A percentile compares a stretch with the other conserved stretches of the same genome.
Conservation (phyloP, 2,329 filamentous ascomycete genomes). For the Taxawa tesnikishii region DNA sequence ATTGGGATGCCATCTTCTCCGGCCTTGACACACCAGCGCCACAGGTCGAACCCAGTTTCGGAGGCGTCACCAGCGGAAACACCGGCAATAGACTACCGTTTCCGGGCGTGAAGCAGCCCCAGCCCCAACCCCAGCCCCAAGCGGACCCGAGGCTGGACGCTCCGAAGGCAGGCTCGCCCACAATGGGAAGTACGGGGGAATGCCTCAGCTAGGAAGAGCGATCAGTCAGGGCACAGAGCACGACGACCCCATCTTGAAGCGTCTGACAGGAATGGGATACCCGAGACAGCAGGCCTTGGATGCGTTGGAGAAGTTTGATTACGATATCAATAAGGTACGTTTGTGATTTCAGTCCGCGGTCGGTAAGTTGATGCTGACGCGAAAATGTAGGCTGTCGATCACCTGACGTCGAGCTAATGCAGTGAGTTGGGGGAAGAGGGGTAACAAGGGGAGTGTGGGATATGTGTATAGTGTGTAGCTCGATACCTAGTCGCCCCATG, state of each 20-base stretch:
- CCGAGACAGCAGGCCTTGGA: constrained; percentile 57
- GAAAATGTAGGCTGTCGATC: constrained; percentile 7
- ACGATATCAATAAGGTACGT: constrained; percentile 85
- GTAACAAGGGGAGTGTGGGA: background rate
- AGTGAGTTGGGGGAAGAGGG: background rate
- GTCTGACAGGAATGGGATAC: constrained; percentile 84
- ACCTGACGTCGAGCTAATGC: constrained; percentile 4
- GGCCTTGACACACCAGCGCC: constrained; percentile 49
- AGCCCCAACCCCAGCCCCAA: constrained; percentile 7
- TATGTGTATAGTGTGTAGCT: background rate
- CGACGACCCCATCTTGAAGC: constrained; percentile 84
- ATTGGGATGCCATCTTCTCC: constrained; percentile 94
- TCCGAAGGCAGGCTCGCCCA: too few species aligned
- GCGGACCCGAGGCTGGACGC: background rate
- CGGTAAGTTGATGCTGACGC: constrained; percentile 2
- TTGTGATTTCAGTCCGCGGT: background rate
- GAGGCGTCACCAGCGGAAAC: constrained; percentile 3
- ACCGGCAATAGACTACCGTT: background rate
- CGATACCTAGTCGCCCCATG: background rate
- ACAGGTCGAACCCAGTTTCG: background rate
- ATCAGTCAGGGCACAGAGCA: constrained; percentile 64
- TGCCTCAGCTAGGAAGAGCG: constrained; percentile 49
- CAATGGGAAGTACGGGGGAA: constrained; percentile 7
- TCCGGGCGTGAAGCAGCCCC: constrained; percentile 1
- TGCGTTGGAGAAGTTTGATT: constrained; percentile 88